Percentiles rank a stretch among this genome's conserved stretches.
Evolutionary conservation across 129 eudicot species (phyloP).

Genomic region (Artemisia tridentata): DNA sequence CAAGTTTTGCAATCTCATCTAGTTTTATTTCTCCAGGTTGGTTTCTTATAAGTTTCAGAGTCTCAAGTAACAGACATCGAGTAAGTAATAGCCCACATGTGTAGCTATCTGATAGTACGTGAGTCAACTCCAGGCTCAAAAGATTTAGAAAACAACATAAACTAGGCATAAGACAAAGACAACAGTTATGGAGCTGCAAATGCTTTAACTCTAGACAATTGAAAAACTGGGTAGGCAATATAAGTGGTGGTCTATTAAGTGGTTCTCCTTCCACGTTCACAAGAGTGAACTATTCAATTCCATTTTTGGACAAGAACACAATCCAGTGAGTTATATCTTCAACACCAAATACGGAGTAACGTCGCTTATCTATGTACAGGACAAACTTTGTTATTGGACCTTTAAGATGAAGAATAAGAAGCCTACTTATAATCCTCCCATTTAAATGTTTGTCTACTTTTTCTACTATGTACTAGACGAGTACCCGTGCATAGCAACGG

Average conservation of each 20-base stretch:
- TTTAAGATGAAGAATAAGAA: slow-evolving; percentile 7
- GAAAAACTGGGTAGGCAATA: slow-evolving; percentile 13
- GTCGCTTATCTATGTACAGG: not conserved
- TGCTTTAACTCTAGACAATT: slow-evolving; percentile 20
- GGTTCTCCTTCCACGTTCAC: not conserved
- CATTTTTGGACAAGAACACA: not conserved
- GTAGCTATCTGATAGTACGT: not conserved
- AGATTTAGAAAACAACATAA: slow-evolving; percentile 27
- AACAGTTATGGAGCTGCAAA: not conserved
- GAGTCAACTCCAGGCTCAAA: not conserved
- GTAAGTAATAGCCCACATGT: not conserved
- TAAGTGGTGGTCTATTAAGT: too few species aligned
- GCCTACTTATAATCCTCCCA: not conserved
- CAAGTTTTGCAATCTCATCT: slow-evolving; percentile 13
- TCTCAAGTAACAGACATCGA: slow-evolving; percentile 13
- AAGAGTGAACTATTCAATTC: slow-evolving; percentile 5
- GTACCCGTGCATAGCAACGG: too few species aligned
- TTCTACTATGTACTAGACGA: not conserved
- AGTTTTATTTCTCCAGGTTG: not conserved
- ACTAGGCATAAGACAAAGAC: not conserved
- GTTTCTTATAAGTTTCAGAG: not conserved
- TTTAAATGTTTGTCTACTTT: too few species aligned
- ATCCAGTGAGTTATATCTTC: slow-evolving; percentile 10
- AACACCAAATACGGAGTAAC: not conserved
- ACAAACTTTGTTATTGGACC: slow-evolving; percentile 16